Base-by-base conservation (phyloP, 345 rosid species). In the Lumnitzera littorea region DNA sequence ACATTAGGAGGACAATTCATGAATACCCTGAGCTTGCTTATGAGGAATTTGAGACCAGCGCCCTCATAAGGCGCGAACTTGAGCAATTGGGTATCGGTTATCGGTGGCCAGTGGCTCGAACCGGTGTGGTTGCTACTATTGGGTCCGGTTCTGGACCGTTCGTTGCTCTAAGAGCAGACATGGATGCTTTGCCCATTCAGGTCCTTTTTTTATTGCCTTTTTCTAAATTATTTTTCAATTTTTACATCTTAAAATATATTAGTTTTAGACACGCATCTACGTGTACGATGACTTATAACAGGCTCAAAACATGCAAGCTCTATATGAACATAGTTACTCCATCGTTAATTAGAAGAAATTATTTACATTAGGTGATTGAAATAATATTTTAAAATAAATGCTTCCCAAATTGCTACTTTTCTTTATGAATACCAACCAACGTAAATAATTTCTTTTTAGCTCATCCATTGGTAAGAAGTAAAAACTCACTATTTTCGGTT, bases 111-210 rank as follows among this genome's bases (percentile, higher is more conserved):
- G 81, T 82, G 46, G 85, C 85, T 1, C 56, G 55, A 53, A 85
- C 85, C 12, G 91, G 91, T 12, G 76, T 85, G 1, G 85, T 85
- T 43, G 91, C 84, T 24, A 59, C 56, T 1, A 57, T 85, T 53
- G 91, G 91, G 12, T 74, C 85, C 15, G 84, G 85, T 2, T 78
- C 77, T 13, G 70, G 80, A 3, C 87, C 91, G 9, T 78, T 80
- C 54, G 82, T 76, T 36, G 91, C 87, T 50, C 70, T 85, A 2
- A 72, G 91, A 70, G 91, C 91, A 24, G 91, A 85, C 55, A 85
- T 82, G 85, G 91, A 85, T 53, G 91, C 91, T 61, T 59, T 85
- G 68, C 87, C 91, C 12, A 80, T 85, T 50, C 91, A 78, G 84
- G 91, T 85, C 9, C 27, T 51, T 57, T 10, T 50, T 52, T 46